Evolutionary conservation across 169 alveolate species (phyloP).

Genomic region (Cystoisospora suis): DNA sequence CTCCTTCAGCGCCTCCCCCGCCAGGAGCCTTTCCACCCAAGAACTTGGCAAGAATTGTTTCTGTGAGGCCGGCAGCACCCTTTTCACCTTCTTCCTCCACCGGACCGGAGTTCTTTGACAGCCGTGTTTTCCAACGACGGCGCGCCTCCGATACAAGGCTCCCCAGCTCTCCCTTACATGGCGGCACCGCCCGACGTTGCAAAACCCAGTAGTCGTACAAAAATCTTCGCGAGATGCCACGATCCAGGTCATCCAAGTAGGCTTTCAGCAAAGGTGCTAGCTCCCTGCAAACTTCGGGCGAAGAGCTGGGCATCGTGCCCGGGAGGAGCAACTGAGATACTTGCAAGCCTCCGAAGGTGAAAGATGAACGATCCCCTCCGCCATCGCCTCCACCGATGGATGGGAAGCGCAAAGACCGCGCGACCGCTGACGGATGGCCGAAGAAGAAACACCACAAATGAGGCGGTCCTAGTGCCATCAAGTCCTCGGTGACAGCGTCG

Average conservation of each 20-base stretch:
- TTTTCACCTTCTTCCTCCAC: background rate
- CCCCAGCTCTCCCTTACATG: background rate
- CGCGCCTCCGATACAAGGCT: background rate
- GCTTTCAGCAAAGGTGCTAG: background rate
- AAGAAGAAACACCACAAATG: background rate
- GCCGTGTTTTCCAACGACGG: background rate
- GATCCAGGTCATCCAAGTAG: background rate
- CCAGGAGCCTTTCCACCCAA: too few relatives aligned
- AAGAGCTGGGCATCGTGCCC: background rate
- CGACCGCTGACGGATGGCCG: too few relatives aligned
- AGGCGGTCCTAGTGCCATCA: background rate
- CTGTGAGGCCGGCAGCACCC: too few relatives aligned
- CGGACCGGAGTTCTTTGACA: background rate
- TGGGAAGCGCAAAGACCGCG: too few relatives aligned
- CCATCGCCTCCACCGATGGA: too few relatives aligned
- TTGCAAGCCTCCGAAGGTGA: background rate
- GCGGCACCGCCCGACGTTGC: background rate
- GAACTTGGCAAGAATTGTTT: too few relatives aligned
- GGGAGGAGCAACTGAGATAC: background rate
- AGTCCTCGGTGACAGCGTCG: background rate
- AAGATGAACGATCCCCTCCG: too few relatives aligned
- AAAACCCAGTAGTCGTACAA: background rate
- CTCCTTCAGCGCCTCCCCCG: too few relatives aligned
- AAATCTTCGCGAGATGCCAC: background rate
- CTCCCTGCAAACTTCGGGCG: background rate